Evolutionary conservation across 192 early-diverging fungal species (phyloP).

Genomic region (Gryganskiella cystojenkinii): DNA sequence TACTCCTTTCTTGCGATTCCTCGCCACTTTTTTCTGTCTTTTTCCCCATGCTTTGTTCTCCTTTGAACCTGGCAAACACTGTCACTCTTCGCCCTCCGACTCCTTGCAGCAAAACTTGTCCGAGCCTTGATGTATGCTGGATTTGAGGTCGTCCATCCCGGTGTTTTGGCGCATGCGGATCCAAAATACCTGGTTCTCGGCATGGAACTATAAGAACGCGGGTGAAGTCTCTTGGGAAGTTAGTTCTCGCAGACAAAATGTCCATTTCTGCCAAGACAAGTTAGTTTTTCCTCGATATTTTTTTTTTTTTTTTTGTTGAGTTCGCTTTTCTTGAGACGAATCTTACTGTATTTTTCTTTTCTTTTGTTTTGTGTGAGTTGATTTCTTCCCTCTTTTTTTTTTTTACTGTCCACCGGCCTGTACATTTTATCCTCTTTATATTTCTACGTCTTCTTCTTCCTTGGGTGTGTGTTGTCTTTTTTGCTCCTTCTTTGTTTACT

Average conservation of each 20-base stretch:
- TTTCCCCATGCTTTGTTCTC: no score
- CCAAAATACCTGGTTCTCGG: conserved; percentile 44
- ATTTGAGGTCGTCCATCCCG: conserved; percentile 66
- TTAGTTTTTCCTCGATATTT: neutral
- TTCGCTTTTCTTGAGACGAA: neutral
- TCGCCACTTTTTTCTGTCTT: neutral
- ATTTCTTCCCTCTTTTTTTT: neutral
- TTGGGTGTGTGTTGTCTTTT: neutral
- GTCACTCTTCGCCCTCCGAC: no score
- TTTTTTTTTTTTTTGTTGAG: neutral
- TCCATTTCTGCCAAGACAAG: no score
- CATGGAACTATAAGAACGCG: conserved; percentile 22
- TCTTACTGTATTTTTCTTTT: no score
- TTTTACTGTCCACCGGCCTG: neutral
- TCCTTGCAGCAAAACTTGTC: conserved; percentile 55
- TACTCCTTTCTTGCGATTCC: neutral
- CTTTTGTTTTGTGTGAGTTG: no score
- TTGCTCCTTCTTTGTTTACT: no score
- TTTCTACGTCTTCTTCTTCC: neutral
- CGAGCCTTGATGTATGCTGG: conserved; percentile 72
- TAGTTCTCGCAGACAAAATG: no score
- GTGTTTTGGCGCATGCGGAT: conserved; percentile 25
- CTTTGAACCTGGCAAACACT: no score
- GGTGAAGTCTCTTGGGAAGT: no score
- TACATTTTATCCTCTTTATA: neutral